Evolutionary conservation across 2,329 filamentous ascomycete species (phyloP).

Genomic region (Endothia cerciana): DNA sequence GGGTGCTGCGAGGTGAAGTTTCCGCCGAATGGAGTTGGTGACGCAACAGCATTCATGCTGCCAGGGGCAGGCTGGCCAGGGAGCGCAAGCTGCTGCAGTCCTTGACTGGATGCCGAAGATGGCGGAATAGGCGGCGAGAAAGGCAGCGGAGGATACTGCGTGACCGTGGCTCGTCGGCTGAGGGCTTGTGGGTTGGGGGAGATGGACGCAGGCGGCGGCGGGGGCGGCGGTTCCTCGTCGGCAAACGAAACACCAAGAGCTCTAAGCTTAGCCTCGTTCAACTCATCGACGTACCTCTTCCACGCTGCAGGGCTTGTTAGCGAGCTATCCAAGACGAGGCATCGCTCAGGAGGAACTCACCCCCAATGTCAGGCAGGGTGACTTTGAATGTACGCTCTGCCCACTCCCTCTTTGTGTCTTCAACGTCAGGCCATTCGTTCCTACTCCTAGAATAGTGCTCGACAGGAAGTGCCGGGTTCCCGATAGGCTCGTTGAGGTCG

Average conservation of each 20-base stretch:
- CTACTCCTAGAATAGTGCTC: constrained; percentile 65
- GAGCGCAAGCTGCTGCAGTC: constrained; percentile 60
- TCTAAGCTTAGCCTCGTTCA: constrained; percentile 89
- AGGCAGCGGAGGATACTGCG: constrained; percentile 72
- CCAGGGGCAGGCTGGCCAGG: constrained; percentile 58
- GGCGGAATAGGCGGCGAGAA: constrained; percentile 85
- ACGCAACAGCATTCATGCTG: constrained; percentile 66
- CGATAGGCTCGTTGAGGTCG: constrained; percentile 59
- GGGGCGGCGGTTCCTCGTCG: constrained; percentile 68
- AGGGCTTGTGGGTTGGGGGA: constrained; percentile 65
- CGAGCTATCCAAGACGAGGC: neutral
- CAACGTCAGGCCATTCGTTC: constrained; percentile 66
- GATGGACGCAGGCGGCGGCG: constrained; percentile 59
- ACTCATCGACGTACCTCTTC: constrained; percentile 78
- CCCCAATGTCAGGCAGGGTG: constrained; percentile 70
- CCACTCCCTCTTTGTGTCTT: constrained; percentile 62
- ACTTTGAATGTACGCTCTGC: constrained; percentile 60
- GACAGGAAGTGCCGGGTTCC: constrained; percentile 41
- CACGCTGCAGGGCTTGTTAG: constrained; percentile 48
- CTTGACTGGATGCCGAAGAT: constrained; percentile 74
- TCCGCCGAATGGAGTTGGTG: constrained; percentile 71
- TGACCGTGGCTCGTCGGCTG: constrained; percentile 69
- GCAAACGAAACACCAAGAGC: constrained; percentile 86
- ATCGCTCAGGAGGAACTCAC: constrained; percentile 40
- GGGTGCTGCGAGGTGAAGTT: constrained; percentile 75